A percentile compares a stretch with the other conserved stretches of the same genome.
Evolutionary conservation across 192 early-diverging fungal species (phyloP).

Genomic region (Entophlyctis luteolus): DNA sequence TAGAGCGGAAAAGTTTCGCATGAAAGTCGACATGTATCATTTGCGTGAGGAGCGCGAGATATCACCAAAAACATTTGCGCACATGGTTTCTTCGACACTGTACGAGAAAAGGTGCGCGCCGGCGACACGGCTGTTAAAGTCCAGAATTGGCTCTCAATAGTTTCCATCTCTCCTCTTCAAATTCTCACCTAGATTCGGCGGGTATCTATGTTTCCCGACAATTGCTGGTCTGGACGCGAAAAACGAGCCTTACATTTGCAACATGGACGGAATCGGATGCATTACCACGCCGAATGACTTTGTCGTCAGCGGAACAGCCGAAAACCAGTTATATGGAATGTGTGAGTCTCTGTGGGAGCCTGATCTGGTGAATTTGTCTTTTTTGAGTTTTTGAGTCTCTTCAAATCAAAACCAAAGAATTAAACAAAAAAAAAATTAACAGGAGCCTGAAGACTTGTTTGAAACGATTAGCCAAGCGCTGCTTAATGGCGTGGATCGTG

Average conservation of each 20-base stretch:
- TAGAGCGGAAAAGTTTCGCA: slow-evolving; percentile 82
- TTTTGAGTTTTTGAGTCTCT: background rate
- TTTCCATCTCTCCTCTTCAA: background rate
- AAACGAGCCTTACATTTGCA: slow-evolving; percentile 85
- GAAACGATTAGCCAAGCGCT: slow-evolving; percentile 94
- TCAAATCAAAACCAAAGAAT: no score
- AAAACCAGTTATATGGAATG: slow-evolving; percentile 86
- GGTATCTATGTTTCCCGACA: slow-evolving; percentile 92
- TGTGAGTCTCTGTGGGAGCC: slow-evolving; percentile 98
- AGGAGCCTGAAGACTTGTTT: slow-evolving; percentile 93
- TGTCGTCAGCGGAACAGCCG: slow-evolving; percentile 88
- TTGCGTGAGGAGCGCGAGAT: slow-evolving; percentile 94
- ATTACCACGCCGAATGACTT: slow-evolving; percentile 90
- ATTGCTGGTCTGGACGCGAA: slow-evolving; percentile 92
- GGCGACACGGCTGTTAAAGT: no score
- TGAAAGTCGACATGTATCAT: slow-evolving; percentile 94
- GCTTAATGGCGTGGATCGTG: slow-evolving; percentile 90
- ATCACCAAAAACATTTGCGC: slow-evolving; percentile 85
- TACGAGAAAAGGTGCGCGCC: slow-evolving; percentile 83
- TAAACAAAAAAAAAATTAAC: background rate
- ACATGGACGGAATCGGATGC: slow-evolving; percentile 95
- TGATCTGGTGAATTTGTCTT: slow-evolving; percentile 65
- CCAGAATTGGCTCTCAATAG: background rate
- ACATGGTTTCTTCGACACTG: slow-evolving; percentile 90
- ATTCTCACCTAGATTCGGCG: slow-evolving; percentile 71